Percentiles rank a stretch among this genome's conserved stretches.
Conservation (phyloP, 73 alveolate species). For the Paramecium biaurelia region DNA sequence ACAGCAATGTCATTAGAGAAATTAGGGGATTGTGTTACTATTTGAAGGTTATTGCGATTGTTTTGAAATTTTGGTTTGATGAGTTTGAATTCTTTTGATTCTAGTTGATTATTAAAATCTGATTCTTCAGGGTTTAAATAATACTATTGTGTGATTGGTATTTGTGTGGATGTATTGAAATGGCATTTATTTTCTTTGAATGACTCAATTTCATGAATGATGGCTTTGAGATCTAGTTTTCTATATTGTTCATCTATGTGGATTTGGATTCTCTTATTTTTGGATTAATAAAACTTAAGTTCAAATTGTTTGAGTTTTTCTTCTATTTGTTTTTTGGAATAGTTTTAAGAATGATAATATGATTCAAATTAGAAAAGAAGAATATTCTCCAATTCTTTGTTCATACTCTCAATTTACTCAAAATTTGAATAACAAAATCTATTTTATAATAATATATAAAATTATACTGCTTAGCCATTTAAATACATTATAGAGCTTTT, state of each 20-base stretch:
- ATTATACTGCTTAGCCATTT: conserved; percentile 3
- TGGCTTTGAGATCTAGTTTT: not conserved
- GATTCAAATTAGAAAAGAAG: not conserved
- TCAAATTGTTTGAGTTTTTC: not conserved
- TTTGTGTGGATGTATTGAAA: not conserved
- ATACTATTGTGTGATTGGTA: not conserved
- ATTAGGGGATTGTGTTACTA: not conserved
- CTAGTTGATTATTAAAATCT: not conserved
- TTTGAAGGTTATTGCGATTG: not conserved
- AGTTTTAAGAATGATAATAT: not conserved
- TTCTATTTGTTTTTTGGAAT: not conserved
- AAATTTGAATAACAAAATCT: not conserved
- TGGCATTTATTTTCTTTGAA: not conserved
- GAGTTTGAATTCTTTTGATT: not conserved
- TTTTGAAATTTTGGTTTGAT: not conserved
- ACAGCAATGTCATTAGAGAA: not conserved
- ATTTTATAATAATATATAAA: not conserved
- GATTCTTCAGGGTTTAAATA: not conserved
- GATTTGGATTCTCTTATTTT: not conserved
- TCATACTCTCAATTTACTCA: not conserved
- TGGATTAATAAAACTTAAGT: not conserved
- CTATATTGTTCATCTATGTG: not conserved
- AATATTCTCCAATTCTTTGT: not conserved
- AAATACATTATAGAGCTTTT: conserved; percentile 24
- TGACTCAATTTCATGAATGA: not conserved